Percentiles rank a stretch among this genome's conserved stretches.
Conservation (phyloP, 1,284 basidiomycete genomes). For the Pseudozyma flocculosa region DNA sequence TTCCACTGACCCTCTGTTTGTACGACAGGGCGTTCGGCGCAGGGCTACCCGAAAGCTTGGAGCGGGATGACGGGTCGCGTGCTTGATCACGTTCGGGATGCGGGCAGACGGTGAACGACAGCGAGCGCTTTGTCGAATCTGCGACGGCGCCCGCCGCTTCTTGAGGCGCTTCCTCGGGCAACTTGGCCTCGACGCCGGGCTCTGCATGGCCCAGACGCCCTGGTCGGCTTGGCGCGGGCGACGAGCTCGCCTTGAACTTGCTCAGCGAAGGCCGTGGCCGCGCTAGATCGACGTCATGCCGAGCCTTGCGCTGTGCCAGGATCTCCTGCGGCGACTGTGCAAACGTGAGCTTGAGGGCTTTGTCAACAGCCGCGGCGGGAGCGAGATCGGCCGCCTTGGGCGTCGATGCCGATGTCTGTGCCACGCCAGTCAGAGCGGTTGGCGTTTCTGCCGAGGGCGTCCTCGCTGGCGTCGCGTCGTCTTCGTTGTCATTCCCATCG, state of each 20-base stretch:
- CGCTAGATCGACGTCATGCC: not conserved
- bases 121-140: not conserved
- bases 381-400: not conserved
- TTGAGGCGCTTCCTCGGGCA: no score
- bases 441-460: not conserved
- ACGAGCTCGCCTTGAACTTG: not conserved
- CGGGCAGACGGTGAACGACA: slow-evolving; percentile 28
- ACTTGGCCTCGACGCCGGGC: no score
- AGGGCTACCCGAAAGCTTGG: slow-evolving; percentile 27
- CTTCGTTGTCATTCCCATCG: slow-evolving; percentile 5
- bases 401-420: not conserved
- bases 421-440: not conserved
- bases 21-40: slow-evolving; percentile 29
- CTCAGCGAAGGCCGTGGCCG: not conserved
- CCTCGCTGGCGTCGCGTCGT: slow-evolving; percentile 4
- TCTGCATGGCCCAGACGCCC: no score
- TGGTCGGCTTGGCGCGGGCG: not conserved
- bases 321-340: not conserved
- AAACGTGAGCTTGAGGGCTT: not conserved
- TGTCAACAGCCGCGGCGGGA: not conserved
- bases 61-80: slow-evolving; percentile 7
- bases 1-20: slow-evolving; percentile 18
- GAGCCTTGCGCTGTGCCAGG: not conserved
- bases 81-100: slow-evolving; percentile 15
- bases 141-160: no score